Conservation (phyloP, 2,329 filamentous ascomycete species). For the Thelonectria blattea region DNA sequence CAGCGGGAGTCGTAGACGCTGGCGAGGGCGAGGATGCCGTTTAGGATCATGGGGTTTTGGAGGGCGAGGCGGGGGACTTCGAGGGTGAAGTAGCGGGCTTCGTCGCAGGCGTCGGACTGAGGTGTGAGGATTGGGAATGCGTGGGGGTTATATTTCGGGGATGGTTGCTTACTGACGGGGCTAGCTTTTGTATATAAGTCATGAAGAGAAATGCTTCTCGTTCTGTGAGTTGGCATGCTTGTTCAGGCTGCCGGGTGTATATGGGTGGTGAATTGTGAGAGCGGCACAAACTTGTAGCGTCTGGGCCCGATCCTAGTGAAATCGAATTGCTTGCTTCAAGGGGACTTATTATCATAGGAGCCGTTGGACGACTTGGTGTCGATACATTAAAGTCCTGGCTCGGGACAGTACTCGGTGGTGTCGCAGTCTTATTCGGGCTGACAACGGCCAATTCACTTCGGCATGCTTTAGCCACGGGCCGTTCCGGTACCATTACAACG, state of each 20-base stretch:
- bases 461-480: too few relatives aligned
- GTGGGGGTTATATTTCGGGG: neutral
- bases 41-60: conserved; percentile 52
- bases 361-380: too few relatives aligned
- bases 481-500: too few relatives aligned
- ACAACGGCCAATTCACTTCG: too few relatives aligned
- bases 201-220: conserved; percentile 15
- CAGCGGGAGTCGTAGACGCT: conserved; percentile 50
- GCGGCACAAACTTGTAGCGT: too few relatives aligned
- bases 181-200: conserved; percentile 17
- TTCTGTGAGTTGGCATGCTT: conserved; percentile 1
- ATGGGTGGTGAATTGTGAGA: neutral
- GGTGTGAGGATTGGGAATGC: neutral
- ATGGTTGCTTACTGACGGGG: conserved; percentile 9
- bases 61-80: conserved; percentile 54
- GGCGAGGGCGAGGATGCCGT: conserved; percentile 54
- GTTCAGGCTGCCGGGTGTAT: neutral
- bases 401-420: too few relatives aligned
- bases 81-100: conserved; percentile 47
- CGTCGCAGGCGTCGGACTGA: conserved; percentile 26
- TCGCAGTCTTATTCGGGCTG: too few relatives aligned
- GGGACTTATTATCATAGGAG: too few relatives aligned
- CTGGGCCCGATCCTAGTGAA: too few relatives aligned
- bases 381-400: too few relatives aligned
- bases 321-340: too few relatives aligned